Conservation (phyloP, 108 stramenopile species). For the Heterococcus sp. region DNA sequence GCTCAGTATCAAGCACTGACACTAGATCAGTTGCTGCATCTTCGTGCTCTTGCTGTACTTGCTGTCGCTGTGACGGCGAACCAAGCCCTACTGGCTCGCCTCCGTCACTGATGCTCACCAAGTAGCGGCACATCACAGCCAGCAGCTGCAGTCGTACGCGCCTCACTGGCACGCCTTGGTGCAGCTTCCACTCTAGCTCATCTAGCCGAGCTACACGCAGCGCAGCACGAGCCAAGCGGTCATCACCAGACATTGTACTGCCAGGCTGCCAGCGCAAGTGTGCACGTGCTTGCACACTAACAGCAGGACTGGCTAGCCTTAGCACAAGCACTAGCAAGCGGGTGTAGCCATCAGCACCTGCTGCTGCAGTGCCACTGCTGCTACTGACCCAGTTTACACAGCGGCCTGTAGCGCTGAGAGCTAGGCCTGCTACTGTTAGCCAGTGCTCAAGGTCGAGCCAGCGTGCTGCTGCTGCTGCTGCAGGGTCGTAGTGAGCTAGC, state of each 20-base stretch:
- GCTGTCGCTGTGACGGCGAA: too few relatives aligned
- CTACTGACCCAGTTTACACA: constrained; percentile 20
- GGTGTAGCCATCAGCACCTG: constrained; percentile 3
- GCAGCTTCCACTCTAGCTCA: constrained; percentile 20
- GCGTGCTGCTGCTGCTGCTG: constrained; percentile 6
- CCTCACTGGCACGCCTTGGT: constrained; percentile 21
- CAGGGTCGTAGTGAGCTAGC: background rate
- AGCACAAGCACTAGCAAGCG: constrained; percentile 14
- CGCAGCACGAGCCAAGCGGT: background rate
- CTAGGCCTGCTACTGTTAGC: constrained; percentile 1
- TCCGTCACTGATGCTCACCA: background rate
- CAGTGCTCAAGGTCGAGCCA: constrained; percentile 27
- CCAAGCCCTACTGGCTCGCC: too few relatives aligned
- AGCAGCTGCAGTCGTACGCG: constrained; percentile 14
- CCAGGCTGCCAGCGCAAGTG: background rate
- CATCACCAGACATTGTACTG: constrained; percentile 7
- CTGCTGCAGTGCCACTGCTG: background rate
- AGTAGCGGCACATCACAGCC: background rate
- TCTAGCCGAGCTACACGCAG: background rate
- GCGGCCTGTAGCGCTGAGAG: background rate
- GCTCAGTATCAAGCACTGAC: background rate
- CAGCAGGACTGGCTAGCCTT: constrained; percentile 8
- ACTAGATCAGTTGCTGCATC: background rate
- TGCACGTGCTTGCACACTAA: background rate
- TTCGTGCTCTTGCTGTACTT: too few relatives aligned